Percentiles rank a stretch among this genome's conserved stretches.
phyloP scores from a whole-genome alignment of 768 basidiomycete species.

The Auricularia sp. region DNA sequence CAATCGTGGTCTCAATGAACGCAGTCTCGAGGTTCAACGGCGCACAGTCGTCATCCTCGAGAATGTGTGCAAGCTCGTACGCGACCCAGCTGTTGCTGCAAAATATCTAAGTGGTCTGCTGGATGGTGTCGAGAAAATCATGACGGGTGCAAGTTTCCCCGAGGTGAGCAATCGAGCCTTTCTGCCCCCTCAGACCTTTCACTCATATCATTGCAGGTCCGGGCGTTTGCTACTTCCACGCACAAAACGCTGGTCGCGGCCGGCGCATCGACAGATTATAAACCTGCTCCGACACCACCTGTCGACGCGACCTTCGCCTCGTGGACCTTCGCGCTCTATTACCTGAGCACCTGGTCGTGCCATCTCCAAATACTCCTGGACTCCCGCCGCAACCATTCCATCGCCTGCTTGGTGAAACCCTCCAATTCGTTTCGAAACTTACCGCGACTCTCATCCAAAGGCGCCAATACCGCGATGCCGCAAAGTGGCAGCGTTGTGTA shows the following conservation, averaged over 20 bases:
- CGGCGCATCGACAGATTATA: slow-evolving; percentile 55
- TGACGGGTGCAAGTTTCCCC: slow-evolving; percentile 86
- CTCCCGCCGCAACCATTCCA: slow-evolving; percentile 1
- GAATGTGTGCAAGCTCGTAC: slow-evolving; percentile 95
- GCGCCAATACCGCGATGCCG: not conserved
- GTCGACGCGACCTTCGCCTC: slow-evolving; percentile 50
- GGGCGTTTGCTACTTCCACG: slow-evolving; percentile 84
- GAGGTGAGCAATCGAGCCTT: slow-evolving; percentile 42
- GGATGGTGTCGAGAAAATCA: slow-evolving; percentile 85
- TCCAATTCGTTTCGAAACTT: slow-evolving; percentile 5
- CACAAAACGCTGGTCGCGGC: slow-evolving; percentile 70
- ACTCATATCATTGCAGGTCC: slow-evolving; percentile 42
- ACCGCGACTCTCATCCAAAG: not conserved
- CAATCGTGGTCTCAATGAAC: slow-evolving; percentile 82
- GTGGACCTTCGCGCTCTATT: slow-evolving; percentile 51
- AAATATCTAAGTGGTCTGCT: slow-evolving; percentile 79
- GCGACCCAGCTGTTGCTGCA: slow-evolving; percentile 82
- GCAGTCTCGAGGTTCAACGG: slow-evolving; percentile 93
- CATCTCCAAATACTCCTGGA: slow-evolving; percentile 10
- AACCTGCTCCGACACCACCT: slow-evolving; percentile 50
- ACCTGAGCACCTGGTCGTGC: slow-evolving; percentile 36
- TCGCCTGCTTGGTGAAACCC: slow-evolving; percentile 1
- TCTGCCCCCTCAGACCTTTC: not conserved
- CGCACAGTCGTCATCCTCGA: slow-evolving; percentile 90
- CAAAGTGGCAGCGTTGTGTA: not conserved